A percentile compares a stretch with the other conserved stretches of the same genome.
phyloP scores from a whole-genome alignment of 129 eudicot species.

The Kitagawia praeruptora region DNA sequence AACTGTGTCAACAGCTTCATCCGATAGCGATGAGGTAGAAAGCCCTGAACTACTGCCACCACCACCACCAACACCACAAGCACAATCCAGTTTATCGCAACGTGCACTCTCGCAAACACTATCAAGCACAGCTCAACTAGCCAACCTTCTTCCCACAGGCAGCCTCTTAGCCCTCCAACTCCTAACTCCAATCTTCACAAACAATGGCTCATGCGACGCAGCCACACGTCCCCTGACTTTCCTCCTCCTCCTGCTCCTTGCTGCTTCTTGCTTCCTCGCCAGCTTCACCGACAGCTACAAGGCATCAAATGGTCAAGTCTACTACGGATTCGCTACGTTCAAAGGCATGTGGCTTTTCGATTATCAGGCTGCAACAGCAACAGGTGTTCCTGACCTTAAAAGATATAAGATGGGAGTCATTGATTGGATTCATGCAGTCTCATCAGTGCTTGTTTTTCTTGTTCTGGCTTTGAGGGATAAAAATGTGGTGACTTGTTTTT shows the following conservation, averaged over 20 bases:
- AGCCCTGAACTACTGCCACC: constrained; percentile 28
- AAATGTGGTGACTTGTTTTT: constrained; percentile 57
- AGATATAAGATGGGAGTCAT: constrained; percentile 40
- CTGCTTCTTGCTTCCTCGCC: constrained; percentile 63
- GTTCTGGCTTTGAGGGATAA: constrained; percentile 61
- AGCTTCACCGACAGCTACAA: constrained; percentile 81
- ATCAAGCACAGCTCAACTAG: constrained; percentile 71
- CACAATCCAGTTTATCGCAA: constrained; percentile 31
- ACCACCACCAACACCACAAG: constrained; percentile 22
- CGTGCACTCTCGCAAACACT: constrained; percentile 50
- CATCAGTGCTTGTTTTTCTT: constrained; percentile 59
- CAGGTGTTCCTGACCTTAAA: constrained; percentile 35
- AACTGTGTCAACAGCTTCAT: constrained; percentile 15
- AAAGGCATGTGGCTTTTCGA: constrained; percentile 86
- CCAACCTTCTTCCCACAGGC: constrained; percentile 88
- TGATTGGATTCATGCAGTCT: constrained; percentile 59
- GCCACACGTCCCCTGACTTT: constrained; percentile 60
- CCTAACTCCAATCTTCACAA: constrained; percentile 73
- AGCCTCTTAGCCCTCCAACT: constrained; percentile 80
- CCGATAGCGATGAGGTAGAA: constrained; percentile 15
- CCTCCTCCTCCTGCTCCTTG: constrained; percentile 49
- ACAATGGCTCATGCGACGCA: constrained; percentile 71
- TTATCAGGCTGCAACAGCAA: constrained; percentile 24
- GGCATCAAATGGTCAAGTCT: constrained; percentile 58
- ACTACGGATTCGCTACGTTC: constrained; percentile 60